These are phyloP conservation scores for Cotoneaster glaucophyllus DNA, from an alignment of 306 rosid species.

Conservation along the genomic window DNA sequence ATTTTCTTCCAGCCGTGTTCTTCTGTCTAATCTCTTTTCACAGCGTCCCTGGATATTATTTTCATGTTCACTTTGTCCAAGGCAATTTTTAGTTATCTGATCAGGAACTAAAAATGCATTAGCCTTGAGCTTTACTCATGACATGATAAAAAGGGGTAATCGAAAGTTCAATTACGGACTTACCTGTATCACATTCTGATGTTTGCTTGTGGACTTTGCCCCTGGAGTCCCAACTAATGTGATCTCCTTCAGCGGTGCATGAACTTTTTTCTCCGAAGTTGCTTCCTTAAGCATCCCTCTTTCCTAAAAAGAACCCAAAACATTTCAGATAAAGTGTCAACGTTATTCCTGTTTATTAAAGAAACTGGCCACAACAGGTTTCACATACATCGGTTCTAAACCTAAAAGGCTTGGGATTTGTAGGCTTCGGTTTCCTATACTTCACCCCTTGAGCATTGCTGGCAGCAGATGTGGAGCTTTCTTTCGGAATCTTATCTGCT, in stretches of 20 bases:
- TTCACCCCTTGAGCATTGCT: conserved; percentile 48
- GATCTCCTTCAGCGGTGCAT: conserved; percentile 47
- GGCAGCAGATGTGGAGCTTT: conserved; percentile 31
- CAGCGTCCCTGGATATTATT: conserved; percentile 21
- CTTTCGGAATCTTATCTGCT: conserved; percentile 29
- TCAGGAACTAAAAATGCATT: background rate
- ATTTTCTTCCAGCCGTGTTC: conserved; percentile 16
- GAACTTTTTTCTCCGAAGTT: conserved; percentile 51
- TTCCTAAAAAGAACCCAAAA: conserved; percentile 43
- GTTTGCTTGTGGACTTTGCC: conserved; percentile 29
- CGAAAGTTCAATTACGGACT: background rate
- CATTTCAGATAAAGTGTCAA: conserved; percentile 8
- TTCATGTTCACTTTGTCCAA: conserved; percentile 14
- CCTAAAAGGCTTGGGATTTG: conserved; percentile 93
- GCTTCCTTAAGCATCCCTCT: conserved; percentile 90
- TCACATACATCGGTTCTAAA: conserved; percentile 84
- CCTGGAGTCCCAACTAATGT: conserved; percentile 23
- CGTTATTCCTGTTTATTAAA: background rate
- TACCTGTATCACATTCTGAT: conserved; percentile 27
- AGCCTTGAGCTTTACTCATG: conserved; percentile 4
- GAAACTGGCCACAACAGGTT: conserved; percentile 15
- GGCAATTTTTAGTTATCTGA: conserved; percentile 34
- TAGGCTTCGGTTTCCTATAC: conserved; percentile 64
- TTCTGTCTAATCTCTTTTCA: conserved; percentile 26
- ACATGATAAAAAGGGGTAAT: background rate